Conservation (phyloP, 1,284 basidiomycete genomes). For the Ustilago esculenta region DNA sequence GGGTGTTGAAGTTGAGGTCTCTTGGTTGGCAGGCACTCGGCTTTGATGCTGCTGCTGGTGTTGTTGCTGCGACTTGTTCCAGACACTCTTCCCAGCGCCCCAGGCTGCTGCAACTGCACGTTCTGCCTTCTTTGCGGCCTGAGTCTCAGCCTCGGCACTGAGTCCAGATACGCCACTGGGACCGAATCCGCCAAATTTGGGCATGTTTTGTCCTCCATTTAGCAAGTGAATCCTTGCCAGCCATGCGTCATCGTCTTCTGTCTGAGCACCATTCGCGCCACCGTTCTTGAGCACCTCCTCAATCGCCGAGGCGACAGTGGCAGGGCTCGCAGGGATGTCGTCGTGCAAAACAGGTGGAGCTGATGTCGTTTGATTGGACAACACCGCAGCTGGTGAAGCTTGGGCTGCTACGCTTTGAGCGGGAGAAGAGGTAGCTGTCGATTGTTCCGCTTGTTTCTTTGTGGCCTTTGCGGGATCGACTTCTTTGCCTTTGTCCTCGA, state of each 20-base stretch:
- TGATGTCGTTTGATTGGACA: conserved; percentile 1
- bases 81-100: conserved; percentile 47
- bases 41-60: conserved; percentile 6
- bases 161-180: conserved; percentile 20
- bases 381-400: conserved; percentile 6
- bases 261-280: conserved; percentile 19
- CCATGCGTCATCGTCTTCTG: conserved; percentile 58
- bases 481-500: background rate
- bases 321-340: conserved; percentile 37
- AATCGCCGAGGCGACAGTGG: conserved; percentile 41
- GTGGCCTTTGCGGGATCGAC: background rate
- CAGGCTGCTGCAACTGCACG: conserved; percentile 44
- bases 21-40: background rate
- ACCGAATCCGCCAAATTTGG: conserved; percentile 38
- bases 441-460: background rate
- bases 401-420: conserved; percentile 9
- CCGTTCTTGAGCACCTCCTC: conserved; percentile 40
- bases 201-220: conserved; percentile 60
- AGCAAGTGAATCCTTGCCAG: conserved; percentile 58
- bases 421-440: background rate
- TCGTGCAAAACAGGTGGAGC: conserved; percentile 9
- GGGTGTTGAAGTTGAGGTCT: background rate
- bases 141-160: conserved; percentile 25
- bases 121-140: conserved; percentile 46
- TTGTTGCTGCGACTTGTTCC: conserved; percentile 37